Evolutionary conservation across 768 basidiomycete species (phyloP).

Genomic region (Mycena filopes): DNA sequence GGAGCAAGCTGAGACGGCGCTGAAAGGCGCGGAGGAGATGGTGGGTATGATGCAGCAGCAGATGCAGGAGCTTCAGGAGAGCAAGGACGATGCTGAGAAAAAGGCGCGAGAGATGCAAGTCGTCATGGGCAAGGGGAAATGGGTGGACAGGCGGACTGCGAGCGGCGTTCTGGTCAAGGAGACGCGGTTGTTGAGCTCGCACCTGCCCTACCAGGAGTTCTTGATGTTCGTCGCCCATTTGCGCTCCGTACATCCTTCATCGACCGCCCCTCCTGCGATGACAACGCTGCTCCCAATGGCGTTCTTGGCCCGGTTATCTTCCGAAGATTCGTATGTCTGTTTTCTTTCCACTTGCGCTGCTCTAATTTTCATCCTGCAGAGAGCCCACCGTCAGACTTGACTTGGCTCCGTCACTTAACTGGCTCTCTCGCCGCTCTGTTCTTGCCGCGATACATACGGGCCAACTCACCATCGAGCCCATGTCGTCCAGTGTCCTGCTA

Average conservation of each 20-base stretch:
- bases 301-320: slow-evolving; percentile 77
- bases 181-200: slow-evolving; percentile 68
- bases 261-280: slow-evolving; percentile 72
- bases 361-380: slow-evolving; percentile 51
- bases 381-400: slow-evolving; percentile 95
- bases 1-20: slow-evolving; percentile 77
- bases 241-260: slow-evolving; percentile 72
- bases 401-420: slow-evolving; percentile 92
- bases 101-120: slow-evolving; percentile 60
- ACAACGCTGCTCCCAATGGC: slow-evolving; percentile 80
- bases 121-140: slow-evolving; percentile 76
- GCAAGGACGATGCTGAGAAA: slow-evolving; percentile 71
- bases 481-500: slow-evolving; percentile 69
- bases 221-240: slow-evolving; percentile 81
- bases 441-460: slow-evolving; percentile 87
- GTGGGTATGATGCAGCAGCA: slow-evolving; percentile 86
- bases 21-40: slow-evolving; percentile 88
- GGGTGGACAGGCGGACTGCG: slow-evolving; percentile 57
- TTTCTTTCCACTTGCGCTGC: slow-evolving; percentile 17
- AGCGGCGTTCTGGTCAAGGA: slow-evolving; percentile 41
- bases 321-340: slow-evolving; percentile 85
- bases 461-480: slow-evolving; percentile 89
- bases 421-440: slow-evolving; percentile 90
- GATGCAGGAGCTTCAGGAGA: slow-evolving; percentile 78
- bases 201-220: slow-evolving; percentile 86